Evolutionary conservation across 2,329 filamentous ascomycete genomes (phyloP).

Genomic region (Xylaria multiplex): DNA sequence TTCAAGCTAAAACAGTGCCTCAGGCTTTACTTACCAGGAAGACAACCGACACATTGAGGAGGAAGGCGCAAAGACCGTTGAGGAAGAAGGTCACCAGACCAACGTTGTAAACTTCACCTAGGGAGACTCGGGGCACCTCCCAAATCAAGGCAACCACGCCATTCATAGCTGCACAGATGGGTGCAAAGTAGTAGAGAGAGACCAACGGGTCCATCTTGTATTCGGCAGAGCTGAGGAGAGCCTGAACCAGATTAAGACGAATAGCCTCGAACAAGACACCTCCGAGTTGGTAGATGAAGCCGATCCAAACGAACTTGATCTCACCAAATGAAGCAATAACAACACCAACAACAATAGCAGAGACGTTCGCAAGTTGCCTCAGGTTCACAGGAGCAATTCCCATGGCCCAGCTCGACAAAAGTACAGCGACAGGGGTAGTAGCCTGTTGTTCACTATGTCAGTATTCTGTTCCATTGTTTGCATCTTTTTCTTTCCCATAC

Average conservation of each 20-base stretch:
- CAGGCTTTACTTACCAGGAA: slow-evolving; percentile 73
- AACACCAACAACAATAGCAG: slow-evolving; percentile 92
- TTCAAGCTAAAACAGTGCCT: not conserved
- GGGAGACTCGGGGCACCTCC: slow-evolving; percentile 75
- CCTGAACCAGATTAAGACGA: slow-evolving; percentile 85
- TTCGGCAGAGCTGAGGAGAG: slow-evolving; percentile 80
- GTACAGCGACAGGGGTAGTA: slow-evolving; percentile 91
- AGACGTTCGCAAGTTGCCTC: slow-evolving; percentile 91
- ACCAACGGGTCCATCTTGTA: slow-evolving; percentile 94
- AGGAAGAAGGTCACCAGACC: slow-evolving; percentile 77
- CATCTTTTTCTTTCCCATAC: slow-evolving; percentile 52
- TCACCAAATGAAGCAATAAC: slow-evolving; percentile 94
- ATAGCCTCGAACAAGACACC: slow-evolving; percentile 85
- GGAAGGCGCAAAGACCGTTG: slow-evolving; percentile 81
- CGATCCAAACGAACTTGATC: slow-evolving; percentile 87
- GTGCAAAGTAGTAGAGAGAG: slow-evolving; percentile 90
- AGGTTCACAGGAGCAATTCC: slow-evolving; percentile 85
- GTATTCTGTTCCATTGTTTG: slow-evolving; percentile 6
- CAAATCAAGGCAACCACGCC: slow-evolving; percentile 76
- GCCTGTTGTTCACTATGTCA: slow-evolving; percentile 64
- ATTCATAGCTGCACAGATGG: slow-evolving; percentile 86
- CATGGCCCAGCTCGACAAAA: slow-evolving; percentile 88
- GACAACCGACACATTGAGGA: slow-evolving; percentile 86
- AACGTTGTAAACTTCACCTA: slow-evolving; percentile 77
- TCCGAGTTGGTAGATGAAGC: slow-evolving; percentile 80